Evolutionary conservation across 1,139 yeast genomes (phyloP).

Genomic region (Geotrichum klebahnii): DNA sequence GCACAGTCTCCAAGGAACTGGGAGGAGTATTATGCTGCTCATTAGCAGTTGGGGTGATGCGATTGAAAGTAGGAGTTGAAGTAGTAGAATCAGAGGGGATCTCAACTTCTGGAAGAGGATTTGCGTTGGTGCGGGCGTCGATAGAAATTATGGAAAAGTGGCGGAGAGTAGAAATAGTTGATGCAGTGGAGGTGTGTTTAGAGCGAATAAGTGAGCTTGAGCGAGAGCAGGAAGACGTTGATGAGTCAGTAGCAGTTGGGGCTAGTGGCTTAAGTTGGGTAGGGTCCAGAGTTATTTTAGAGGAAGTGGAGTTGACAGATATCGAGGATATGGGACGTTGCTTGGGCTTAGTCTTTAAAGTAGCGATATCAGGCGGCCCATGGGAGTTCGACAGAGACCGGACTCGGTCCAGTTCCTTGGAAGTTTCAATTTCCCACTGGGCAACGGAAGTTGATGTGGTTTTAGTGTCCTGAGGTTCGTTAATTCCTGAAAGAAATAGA

Average conservation of each 20-base stretch:
- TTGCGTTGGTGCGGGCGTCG: slow-evolving; percentile 5
- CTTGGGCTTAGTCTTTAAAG: neutral
- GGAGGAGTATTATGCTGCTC: too few relatives aligned
- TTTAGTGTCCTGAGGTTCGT: neutral
- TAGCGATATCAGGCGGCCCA: neutral
- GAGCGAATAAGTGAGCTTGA: slow-evolving; percentile 18
- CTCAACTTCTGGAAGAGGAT: neutral
- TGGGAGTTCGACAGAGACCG: neutral
- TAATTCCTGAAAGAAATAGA: neutral
- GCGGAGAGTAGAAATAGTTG: slow-evolving; percentile 29
- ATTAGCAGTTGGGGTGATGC: too few relatives aligned
- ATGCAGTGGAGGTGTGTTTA: slow-evolving; percentile 29
- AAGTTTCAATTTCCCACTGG: slow-evolving; percentile 8
- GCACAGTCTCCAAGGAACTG: too few relatives aligned
- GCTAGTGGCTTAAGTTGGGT: slow-evolving; percentile 5
- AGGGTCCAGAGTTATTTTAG: slow-evolving; percentile 12
- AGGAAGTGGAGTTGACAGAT: slow-evolving; percentile 14
- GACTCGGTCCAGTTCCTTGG: slow-evolving; percentile 12
- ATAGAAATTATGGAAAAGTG: slow-evolving; percentile 25
- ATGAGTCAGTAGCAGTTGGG: slow-evolving; percentile 1
- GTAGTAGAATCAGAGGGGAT: neutral
- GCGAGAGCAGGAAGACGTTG: slow-evolving; percentile 9
- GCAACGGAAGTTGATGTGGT: neutral
- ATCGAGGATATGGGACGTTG: slow-evolving; percentile 16
- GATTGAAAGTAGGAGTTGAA: neutral